Percentiles rank a stretch among this genome's conserved stretches.
phyloP scores from a whole-genome alignment of 1,284 basidiomycete species.

The Sanghuangporus weigelae region DNA sequence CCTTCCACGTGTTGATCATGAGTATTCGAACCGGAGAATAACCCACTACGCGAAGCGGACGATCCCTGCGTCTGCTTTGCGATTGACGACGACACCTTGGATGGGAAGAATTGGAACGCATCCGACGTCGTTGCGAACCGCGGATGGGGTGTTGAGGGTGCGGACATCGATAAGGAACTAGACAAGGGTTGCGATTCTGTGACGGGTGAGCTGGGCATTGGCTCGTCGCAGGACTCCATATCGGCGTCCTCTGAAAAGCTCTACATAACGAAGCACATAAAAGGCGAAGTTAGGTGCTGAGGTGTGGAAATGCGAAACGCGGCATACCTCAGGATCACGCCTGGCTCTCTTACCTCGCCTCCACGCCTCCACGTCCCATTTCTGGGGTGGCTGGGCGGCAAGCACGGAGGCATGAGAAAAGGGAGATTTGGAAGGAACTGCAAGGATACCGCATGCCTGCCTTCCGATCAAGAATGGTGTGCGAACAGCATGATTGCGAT shows the following conservation, averaged over 20 bases:
- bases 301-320: background rate
- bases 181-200: background rate
- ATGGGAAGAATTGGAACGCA: slow-evolving; percentile 51
- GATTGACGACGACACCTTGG: background rate
- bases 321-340: slow-evolving; percentile 40
- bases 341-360: slow-evolving; percentile 49
- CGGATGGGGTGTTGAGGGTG: slow-evolving; percentile 26
- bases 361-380: slow-evolving; percentile 49
- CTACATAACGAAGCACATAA: slow-evolving; percentile 3
- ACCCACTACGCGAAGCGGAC: background rate
- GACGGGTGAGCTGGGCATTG: slow-evolving; percentile 7
- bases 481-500: slow-evolving; percentile 34
- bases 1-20: slow-evolving; percentile 23
- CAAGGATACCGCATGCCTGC: slow-evolving; percentile 26
- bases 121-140: slow-evolving; percentile 49
- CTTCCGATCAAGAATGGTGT: slow-evolving; percentile 33
- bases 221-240: slow-evolving; percentile 14
- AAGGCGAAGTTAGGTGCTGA: slow-evolving; percentile 8
- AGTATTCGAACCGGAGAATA: background rate
- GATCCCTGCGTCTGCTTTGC: background rate
- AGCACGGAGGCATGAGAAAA: slow-evolving; percentile 17
- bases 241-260: slow-evolving; percentile 13
- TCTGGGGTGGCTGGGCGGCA: slow-evolving; percentile 29
- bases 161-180: slow-evolving; percentile 5
- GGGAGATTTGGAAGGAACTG: slow-evolving; percentile 26